Evolutionary conservation across 352 stramenopile species (phyloP).

Genomic region (Pythium utonaiense): DNA sequence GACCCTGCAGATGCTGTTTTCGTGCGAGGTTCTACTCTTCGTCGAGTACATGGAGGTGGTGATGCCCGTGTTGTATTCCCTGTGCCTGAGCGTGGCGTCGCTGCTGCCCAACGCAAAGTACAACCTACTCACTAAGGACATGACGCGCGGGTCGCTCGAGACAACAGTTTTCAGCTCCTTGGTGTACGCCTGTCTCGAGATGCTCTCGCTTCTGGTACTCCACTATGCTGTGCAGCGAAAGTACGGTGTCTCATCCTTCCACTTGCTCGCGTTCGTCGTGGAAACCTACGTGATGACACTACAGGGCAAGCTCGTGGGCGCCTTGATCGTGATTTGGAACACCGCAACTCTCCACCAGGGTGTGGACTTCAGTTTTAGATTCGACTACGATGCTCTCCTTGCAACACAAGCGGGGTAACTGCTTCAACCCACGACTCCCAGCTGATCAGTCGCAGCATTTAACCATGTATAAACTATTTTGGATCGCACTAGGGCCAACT

Average conservation of each 20-base stretch:
- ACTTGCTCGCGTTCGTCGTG: constrained; percentile 35
- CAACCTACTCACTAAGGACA: constrained; percentile 5
- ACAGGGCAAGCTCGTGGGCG: constrained; percentile 36
- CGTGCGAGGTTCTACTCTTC: constrained; percentile 27
- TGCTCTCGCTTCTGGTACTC: constrained; percentile 32
- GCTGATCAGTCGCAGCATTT: too few relatives aligned
- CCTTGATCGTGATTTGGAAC: constrained; percentile 23
- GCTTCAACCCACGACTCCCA: too few relatives aligned
- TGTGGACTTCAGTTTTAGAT: constrained; percentile 11
- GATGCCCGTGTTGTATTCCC: constrained; percentile 17
- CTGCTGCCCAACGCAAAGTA: constrained; percentile 12
- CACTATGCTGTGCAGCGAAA: constrained; percentile 22
- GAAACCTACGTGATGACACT: constrained; percentile 28
- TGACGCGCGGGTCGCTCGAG: background rate
- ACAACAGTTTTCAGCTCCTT: background rate
- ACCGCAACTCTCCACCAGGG: constrained; percentile 18
- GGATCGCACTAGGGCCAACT: too few relatives aligned
- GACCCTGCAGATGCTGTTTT: constrained; percentile 27
- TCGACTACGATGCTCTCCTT: constrained; percentile 10
- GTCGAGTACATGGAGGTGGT: constrained; percentile 27
- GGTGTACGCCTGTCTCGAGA: constrained; percentile 31
- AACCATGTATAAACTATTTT: too few relatives aligned
- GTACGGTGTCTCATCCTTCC: constrained; percentile 24
- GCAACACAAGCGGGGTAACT: background rate
- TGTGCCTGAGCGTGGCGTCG: constrained; percentile 4